Base-by-base conservation (phyloP, 352 stramenopile genomes). In the Phytopythium oedochilum region DNA sequence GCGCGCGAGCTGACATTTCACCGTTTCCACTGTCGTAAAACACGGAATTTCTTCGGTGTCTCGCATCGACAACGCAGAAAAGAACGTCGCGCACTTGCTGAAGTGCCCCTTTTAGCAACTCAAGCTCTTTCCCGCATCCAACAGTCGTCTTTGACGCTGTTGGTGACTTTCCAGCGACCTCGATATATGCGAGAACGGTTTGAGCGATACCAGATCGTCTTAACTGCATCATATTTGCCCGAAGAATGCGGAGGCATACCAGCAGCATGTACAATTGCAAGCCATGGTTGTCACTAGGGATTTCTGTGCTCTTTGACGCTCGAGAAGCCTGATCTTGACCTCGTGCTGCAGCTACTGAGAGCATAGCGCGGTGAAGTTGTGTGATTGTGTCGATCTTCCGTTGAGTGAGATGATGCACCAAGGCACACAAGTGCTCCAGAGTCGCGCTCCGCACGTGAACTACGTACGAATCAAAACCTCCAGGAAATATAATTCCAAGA, bases 221-320 rank as follows among this genome's bases (percentile, higher is more conserved):
- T 22, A 95, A 36, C 36, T 92, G 78, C 0, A 63, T 64, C 7
- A 96, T 36, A 53, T 96, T 96, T 12, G 73, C 80, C 59, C 90
- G 76, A 0, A 96, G 58, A 18, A 96, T 56, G 12, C 82, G 76
- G 26, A 96, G 43, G 10, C 74, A 83, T 5, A 71, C 81, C 9
- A 88, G 22, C 7, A 96, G 31, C 44, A 93, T 59, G 36, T 94
- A 96, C 26, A 68, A 38, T 29, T 90, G 82, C 9, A 85, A 49
- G n/a, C 60, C 42, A 23, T 15, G 26, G 14, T 25, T 25, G 11
- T 6, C 17, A 29, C 18, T 18, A 18, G 31, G 1, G 22, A 42
- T 29, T 26, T 15, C 5, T 10, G 1, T 9, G 29, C 4, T 0
- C 5, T 31, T 22, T 10, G 22, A 4, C 7, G 12, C 32, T 17